Evolutionary conservation across 768 basidiomycete genomes (phyloP).

Genomic region (Hygrophorus russula): DNA sequence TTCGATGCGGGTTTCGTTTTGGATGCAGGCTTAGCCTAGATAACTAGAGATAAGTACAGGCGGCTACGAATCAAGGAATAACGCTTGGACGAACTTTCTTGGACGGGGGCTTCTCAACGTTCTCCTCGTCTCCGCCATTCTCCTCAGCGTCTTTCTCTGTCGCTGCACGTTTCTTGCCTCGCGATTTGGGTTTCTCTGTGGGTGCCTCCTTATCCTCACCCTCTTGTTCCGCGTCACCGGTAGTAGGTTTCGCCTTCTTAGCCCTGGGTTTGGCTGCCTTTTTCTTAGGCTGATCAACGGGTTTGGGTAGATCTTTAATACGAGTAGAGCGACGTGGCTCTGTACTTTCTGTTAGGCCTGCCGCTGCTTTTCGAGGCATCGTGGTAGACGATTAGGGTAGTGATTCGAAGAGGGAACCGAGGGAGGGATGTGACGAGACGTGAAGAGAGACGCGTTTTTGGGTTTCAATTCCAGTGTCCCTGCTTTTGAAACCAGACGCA

Average conservation of each 20-base stretch:
- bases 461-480: no score
- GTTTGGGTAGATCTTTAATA: slow-evolving; percentile 63
- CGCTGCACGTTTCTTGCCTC: slow-evolving; percentile 14
- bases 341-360: slow-evolving; percentile 25
- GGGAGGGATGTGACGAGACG: no score
- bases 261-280: slow-evolving; percentile 50
- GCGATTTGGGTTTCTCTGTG: slow-evolving; percentile 12
- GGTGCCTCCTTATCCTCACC: slow-evolving; percentile 31
- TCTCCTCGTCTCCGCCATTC: slow-evolving; percentile 24
- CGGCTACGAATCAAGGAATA: not conserved
- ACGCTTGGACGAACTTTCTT: slow-evolving; percentile 41
- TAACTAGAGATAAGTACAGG: not conserved
- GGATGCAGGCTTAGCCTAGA: slow-evolving; percentile 24
- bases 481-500: no score
- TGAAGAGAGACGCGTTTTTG: no score
- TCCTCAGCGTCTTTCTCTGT: slow-evolving; percentile 33
- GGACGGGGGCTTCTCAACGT: slow-evolving; percentile 37
- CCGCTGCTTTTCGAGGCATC: slow-evolving; percentile 67
- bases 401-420: no score
- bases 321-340: slow-evolving; percentile 64
- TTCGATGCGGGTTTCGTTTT: slow-evolving; percentile 32
- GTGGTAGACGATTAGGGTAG: no score
- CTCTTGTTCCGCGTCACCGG: slow-evolving; percentile 24
- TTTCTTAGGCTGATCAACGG: slow-evolving; percentile 42
- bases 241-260: slow-evolving; percentile 36